Conservation (phyloP, 2,329 filamentous ascomycete genomes). For the Talaromyces atroroseus region DNA sequence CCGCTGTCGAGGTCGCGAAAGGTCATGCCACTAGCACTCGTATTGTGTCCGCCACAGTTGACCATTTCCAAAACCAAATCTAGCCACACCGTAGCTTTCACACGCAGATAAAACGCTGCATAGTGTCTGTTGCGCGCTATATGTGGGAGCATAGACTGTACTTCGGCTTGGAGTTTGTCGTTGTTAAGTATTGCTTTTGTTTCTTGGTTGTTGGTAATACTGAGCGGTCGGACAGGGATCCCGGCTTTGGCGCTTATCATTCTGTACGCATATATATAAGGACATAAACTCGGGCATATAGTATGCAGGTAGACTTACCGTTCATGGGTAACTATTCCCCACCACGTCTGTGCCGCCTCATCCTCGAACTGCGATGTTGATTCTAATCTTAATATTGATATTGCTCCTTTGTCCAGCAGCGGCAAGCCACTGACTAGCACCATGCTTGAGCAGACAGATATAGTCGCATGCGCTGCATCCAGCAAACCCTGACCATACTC, state of each 20-base stretch:
- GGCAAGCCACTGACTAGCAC: background rate
- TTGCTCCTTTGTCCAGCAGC: background rate
- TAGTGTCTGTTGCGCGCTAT: background rate
- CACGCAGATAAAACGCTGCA: background rate
- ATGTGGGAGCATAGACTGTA: background rate
- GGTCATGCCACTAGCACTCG: background rate
- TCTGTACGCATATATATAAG: background rate
- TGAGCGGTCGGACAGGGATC: background rate
- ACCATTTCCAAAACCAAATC: background rate
- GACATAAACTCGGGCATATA: background rate
- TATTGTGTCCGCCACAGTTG: background rate
- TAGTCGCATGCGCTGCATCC: background rate
- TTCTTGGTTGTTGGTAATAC: background rate
- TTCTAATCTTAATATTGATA: background rate
- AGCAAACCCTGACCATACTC: background rate
- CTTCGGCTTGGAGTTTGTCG: background rate
- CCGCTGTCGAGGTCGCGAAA: background rate
- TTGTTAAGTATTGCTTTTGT: background rate
- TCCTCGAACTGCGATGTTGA: background rate
- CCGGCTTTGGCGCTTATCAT: background rate
- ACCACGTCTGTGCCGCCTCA: background rate
- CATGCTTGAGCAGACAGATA: background rate
- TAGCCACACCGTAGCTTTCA: background rate
- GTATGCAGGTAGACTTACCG: background rate
- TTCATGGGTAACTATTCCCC: conserved; percentile 1